Evolutionary conservation across 1,284 basidiomycete genomes (phyloP).

Genomic region (Tausonia pullulans): DNA sequence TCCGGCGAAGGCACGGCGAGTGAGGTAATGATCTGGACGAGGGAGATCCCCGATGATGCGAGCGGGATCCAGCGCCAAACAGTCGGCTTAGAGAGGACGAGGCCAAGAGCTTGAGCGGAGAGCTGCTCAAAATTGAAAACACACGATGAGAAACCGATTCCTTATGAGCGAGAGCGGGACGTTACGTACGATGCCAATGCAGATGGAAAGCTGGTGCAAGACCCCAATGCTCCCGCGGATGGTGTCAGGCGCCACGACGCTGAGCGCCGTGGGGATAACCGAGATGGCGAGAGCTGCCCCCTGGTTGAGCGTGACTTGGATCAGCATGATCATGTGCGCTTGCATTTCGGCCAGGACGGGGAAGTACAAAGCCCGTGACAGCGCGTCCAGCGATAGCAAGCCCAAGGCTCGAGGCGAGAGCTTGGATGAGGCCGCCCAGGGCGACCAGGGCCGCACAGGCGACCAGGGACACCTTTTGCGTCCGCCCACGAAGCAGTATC

Average conservation of each 20-base stretch:
- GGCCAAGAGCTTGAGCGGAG: slow-evolving; percentile 32
- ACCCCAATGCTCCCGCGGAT: slow-evolving; percentile 36
- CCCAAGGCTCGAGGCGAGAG: neutral
- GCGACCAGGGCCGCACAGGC: no score
- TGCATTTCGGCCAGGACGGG: no score
- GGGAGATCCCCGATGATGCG: slow-evolving; percentile 25
- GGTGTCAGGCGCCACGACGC: slow-evolving; percentile 34
- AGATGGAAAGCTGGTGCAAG: slow-evolving; percentile 36
- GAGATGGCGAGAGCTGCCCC: slow-evolving; percentile 37
- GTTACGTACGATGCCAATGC: slow-evolving; percentile 25
- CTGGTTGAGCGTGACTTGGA: no score
- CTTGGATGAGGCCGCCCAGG: neutral
- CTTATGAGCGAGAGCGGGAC: no score
- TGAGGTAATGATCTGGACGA: slow-evolving; percentile 26
- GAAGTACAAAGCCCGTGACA: slow-evolving; percentile 28
- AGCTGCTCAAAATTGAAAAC: slow-evolving; percentile 17
- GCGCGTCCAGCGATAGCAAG: slow-evolving; percentile 17
- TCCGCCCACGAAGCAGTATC: neutral
- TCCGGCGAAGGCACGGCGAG: neutral
- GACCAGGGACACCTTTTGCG: no score
- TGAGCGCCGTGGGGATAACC: slow-evolving; percentile 35
- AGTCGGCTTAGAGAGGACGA: slow-evolving; percentile 25
- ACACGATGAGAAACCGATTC: no score
- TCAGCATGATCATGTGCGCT: no score
- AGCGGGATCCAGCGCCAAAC: slow-evolving; percentile 33